Conservation (phyloP, 2,329 filamentous ascomycete species). For the Ambrosiella cleistominuta region DNA sequence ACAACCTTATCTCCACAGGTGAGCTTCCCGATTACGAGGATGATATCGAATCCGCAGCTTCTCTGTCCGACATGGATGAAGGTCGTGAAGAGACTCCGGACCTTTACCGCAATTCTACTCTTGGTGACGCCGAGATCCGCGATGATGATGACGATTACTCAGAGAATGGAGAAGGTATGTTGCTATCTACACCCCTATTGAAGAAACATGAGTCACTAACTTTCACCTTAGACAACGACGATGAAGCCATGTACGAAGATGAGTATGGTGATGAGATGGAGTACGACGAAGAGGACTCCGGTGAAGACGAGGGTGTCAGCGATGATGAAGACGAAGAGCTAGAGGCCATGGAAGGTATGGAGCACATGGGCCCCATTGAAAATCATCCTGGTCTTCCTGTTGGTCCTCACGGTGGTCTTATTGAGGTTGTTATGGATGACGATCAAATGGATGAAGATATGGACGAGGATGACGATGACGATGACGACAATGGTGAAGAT, state of each 20-base stretch:
- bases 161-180: constrained; percentile 35
- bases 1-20: constrained; percentile 52
- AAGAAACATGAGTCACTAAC: not conserved
- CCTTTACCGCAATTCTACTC: constrained; percentile 84
- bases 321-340: constrained; percentile 60
- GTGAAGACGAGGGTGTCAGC: constrained; percentile 71
- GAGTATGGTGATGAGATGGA: constrained; percentile 88
- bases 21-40: constrained; percentile 53
- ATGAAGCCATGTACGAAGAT: constrained; percentile 86
- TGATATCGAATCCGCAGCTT: constrained; percentile 73
- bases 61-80: constrained; percentile 72
- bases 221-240: constrained; percentile 18
- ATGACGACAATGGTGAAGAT: constrained; percentile 34
- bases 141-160: constrained; percentile 37
- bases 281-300: constrained; percentile 64
- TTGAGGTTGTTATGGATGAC: constrained; percentile 65
- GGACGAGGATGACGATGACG: constrained; percentile 27
- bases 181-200: constrained; percentile 13
- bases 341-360: constrained; percentile 25
- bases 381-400: constrained; percentile 45
- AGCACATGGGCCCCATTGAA: constrained; percentile 74
- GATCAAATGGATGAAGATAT: constrained; percentile 30
- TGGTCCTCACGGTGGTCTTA: constrained; percentile 21
- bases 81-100: constrained; percentile 91
- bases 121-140: constrained; percentile 82